Conservation (phyloP, 1,139 yeast genomes). For the Yamadazyma friedrichii region DNA sequence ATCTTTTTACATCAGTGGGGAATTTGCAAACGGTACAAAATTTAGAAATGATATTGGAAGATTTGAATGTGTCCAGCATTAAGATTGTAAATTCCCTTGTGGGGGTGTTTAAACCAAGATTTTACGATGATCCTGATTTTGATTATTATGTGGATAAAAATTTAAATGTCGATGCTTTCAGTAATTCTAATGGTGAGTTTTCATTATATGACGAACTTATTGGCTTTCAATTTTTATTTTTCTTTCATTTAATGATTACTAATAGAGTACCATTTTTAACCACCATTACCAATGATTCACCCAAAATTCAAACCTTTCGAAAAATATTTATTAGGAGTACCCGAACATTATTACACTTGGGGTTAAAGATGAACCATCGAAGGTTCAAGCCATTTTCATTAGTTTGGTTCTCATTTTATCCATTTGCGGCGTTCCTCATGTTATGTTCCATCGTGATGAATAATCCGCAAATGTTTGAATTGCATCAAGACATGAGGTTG, state of each 20-base stretch:
- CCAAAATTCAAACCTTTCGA: conserved; percentile 23
- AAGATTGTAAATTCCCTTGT: conserved; percentile 15
- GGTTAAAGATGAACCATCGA: conserved; percentile 19
- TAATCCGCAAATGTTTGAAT: conserved; percentile 30
- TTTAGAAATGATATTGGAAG: conserved; percentile 19
- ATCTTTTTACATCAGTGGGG: conserved; percentile 28
- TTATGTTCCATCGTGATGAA: conserved; percentile 33
- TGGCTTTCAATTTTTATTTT: conserved; percentile 25
- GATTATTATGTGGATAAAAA: conserved; percentile 1
- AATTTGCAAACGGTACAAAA: conserved; percentile 17
- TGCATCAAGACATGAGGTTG: conserved; percentile 28
- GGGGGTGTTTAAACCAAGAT: conserved; percentile 22
- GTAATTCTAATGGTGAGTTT: conserved; percentile 14
- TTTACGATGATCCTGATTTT: conserved; percentile 29
- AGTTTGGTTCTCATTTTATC: conserved; percentile 34
- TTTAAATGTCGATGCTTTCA: background rate
- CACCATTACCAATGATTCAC: conserved; percentile 16
- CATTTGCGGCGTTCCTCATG: conserved; percentile 36
- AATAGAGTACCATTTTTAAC: conserved; percentile 35
- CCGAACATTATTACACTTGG: conserved; percentile 32
- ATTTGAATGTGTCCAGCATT: conserved; percentile 23
- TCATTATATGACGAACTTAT: conserved; percentile 2
- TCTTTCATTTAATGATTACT: conserved; percentile 35
- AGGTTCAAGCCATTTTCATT: conserved; percentile 21
- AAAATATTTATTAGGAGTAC: conserved; percentile 36